These are phyloP conservation scores for Noccaea caerulescens DNA, from an alignment of 345 rosid genomes.

Conservation along the genomic window DNA sequence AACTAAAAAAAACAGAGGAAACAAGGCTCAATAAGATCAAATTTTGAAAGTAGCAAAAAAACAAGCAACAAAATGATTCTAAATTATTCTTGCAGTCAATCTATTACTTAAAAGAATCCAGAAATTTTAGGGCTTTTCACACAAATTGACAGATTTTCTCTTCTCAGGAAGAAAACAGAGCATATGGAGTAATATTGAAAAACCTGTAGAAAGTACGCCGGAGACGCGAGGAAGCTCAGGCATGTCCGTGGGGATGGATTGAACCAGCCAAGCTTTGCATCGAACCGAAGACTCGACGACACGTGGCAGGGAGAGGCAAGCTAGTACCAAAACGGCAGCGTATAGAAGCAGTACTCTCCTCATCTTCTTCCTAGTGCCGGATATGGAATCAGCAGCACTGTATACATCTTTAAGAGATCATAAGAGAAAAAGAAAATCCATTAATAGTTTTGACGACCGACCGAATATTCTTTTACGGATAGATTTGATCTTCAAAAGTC, in stretches of 20 bases:
- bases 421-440: constrained; percentile 6
- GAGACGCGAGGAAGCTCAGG: constrained; percentile 68
- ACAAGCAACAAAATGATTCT: neutral
- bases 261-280: constrained; percentile 95
- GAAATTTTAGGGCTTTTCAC: neutral
- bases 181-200: neutral
- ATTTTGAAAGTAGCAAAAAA: neutral
- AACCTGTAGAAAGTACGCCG: constrained; percentile 83
- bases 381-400: neutral
- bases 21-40: neutral
- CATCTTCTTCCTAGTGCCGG: neutral
- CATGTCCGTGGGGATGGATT: constrained; percentile 92
- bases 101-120: neutral
- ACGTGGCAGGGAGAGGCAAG: constrained; percentile 39
- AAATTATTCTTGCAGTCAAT: neutral
- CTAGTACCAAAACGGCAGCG: constrained; percentile 34
- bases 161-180: neutral
- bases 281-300: constrained; percentile 39
- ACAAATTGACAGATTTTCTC: neutral
- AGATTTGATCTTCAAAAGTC: constrained; percentile 17
- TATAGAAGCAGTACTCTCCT: neutral
- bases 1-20: constrained; percentile 28
- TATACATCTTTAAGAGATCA: neutral
- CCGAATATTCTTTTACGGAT: constrained; percentile 23
- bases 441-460: neutral